Percentiles rank a stretch among this genome's conserved stretches.
Conservation (phyloP, 768 basidiomycete species). For the Lactarius indigo region DNA sequence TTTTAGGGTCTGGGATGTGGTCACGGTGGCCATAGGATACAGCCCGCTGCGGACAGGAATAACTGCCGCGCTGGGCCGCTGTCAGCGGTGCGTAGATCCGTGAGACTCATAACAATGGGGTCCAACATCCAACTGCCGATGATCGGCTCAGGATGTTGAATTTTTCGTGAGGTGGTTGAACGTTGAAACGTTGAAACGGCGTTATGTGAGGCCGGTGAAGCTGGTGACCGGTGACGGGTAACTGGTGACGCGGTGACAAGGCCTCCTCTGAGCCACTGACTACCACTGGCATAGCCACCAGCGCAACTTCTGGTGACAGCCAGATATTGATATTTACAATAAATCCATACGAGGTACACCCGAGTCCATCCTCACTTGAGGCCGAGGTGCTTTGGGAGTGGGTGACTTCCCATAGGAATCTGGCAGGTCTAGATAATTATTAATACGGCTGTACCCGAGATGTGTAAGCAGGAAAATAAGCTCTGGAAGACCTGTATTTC, state of each 20-base stretch:
- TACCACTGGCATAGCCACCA: constrained; percentile 4
- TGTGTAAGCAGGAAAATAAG: too few species aligned
- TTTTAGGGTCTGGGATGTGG: not conserved
- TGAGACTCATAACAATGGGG: not conserved
- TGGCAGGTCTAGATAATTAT: too few species aligned
- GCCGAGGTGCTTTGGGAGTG: constrained; percentile 86
- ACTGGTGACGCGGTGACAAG: too few species aligned
- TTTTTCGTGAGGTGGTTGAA: not conserved
- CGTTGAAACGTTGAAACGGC: too few species aligned
- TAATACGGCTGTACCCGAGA: too few species aligned
- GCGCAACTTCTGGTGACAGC: constrained; percentile 1
- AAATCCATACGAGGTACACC: constrained; percentile 75
- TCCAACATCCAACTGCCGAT: not conserved
- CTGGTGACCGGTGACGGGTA: not conserved
- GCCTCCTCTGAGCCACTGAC: too few species aligned
- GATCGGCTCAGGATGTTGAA: not conserved
- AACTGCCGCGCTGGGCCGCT: not conserved
- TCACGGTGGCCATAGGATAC: not conserved
- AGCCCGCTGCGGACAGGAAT: not conserved
- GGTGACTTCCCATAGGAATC: too few species aligned
- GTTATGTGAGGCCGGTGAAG: not conserved
- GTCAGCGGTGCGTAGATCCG: not conserved
- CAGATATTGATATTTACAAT: constrained; percentile 48
- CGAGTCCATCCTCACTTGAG: constrained; percentile 62
- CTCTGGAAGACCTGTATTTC: too few species aligned